These are phyloP conservation scores for Mimosa pudica DNA, from an alignment of 306 rosid genomes.

Conservation along the genomic window DNA sequence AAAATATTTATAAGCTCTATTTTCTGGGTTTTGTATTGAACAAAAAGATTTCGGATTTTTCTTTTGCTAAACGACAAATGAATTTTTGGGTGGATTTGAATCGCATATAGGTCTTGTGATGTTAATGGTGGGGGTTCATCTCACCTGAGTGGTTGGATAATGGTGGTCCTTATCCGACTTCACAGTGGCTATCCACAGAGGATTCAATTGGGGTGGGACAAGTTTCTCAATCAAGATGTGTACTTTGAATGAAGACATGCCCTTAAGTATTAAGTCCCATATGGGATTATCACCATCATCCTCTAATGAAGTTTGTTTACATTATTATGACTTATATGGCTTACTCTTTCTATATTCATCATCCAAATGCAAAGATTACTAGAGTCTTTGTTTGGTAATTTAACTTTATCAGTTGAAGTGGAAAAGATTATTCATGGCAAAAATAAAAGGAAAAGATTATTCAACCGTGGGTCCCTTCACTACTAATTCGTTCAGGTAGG, in stretches of 20 bases:
- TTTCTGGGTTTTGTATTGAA: constrained; percentile 26
- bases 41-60: neutral
- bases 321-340: constrained; percentile 32
- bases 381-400: constrained; percentile 6
- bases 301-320: constrained; percentile 33
- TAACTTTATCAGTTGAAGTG: constrained; percentile 27
- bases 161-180: constrained; percentile 50
- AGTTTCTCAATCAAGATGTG: constrained; percentile 45
- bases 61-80: constrained; percentile 39
- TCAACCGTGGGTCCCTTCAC: constrained; percentile 40
- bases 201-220: constrained; percentile 55
- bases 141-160: constrained; percentile 24
- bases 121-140: constrained; percentile 23
- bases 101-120: neutral
- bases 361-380: neutral
- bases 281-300: constrained; percentile 44
- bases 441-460: constrained; percentile 22
- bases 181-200: constrained; percentile 31
- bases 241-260: constrained; percentile 48
- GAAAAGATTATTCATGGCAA: constrained; percentile 1
- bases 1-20: neutral
- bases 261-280: constrained; percentile 38
- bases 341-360: constrained; percentile 22
- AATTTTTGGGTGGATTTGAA: neutral
- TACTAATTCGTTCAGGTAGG: constrained; percentile 45